phyloP scores from a whole-genome alignment of 208 protist genomes.

The Zelonia costaricensis region DNA sequence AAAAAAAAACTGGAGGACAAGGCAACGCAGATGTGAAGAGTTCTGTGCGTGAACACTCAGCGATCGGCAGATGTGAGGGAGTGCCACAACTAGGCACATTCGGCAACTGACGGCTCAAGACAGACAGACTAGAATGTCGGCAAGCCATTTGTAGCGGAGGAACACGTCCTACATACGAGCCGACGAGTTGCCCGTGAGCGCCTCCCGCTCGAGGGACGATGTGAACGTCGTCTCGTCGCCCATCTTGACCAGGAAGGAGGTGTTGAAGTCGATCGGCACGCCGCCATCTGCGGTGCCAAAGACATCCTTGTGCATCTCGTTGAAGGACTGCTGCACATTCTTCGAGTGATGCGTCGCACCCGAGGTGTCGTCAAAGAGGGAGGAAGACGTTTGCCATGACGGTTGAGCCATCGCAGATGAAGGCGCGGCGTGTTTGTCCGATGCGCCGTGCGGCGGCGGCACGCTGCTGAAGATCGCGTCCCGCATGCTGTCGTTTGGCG shows the following conservation, averaged over 20 bases:
- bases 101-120: no score
- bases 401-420: neutral
- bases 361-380: constrained; percentile 25
- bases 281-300: constrained; percentile 19
- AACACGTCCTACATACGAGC: neutral
- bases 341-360: neutral
- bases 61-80: no score
- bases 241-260: constrained; percentile 85
- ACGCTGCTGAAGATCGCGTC: constrained; percentile 13
- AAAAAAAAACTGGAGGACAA: neutral
- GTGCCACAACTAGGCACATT: no score
- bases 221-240: constrained; percentile 72
- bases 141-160: no score
- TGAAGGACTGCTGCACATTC: constrained; percentile 19
- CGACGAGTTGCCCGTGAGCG: constrained; percentile 30
- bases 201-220: constrained; percentile 50
- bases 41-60: neutral
- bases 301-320: constrained; percentile 25
- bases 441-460: neutral
- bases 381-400: constrained; percentile 17
- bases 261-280: constrained; percentile 40
- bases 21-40: neutral
- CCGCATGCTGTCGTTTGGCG: constrained; percentile 15
- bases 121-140: no score
- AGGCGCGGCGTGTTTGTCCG: neutral